phyloP scores from a whole-genome alignment of 495 filamentous ascomycete species.

The Penicillium goetzii region DNA sequence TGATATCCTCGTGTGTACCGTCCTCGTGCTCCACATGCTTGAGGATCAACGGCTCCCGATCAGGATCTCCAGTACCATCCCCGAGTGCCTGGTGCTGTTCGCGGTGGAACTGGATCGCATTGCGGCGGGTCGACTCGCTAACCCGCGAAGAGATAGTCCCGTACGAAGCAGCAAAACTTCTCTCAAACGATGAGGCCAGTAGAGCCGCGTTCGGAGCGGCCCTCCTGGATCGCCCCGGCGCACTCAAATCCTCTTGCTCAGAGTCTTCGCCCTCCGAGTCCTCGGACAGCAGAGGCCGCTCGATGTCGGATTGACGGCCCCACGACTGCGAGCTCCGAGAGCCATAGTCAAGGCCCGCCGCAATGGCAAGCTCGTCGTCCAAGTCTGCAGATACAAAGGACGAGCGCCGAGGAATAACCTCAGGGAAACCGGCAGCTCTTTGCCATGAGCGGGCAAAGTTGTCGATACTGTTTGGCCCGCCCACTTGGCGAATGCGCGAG shows the following conservation, averaged over 20 bases:
- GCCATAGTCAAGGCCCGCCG: constrained; percentile 29
- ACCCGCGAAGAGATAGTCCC: constrained; percentile 72
- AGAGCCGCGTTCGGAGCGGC: constrained; percentile 27
- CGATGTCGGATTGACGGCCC: constrained; percentile 27
- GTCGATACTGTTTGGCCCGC: constrained; percentile 90
- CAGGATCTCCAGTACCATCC: constrained; percentile 58
- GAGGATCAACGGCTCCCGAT: constrained; percentile 77
- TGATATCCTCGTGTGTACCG: constrained; percentile 77
- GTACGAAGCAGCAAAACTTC: constrained; percentile 77
- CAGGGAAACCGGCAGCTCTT: constrained; percentile 84
- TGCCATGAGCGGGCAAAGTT: constrained; percentile 96
- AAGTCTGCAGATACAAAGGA: constrained; percentile 65
- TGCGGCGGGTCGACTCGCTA: constrained; percentile 68
- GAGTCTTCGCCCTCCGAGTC: constrained; percentile 26
- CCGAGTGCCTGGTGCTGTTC: constrained; percentile 67
- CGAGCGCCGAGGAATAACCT: constrained; percentile 75
- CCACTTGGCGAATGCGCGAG: constrained; percentile 77
- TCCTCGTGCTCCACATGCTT: constrained; percentile 85
- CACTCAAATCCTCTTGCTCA: constrained; percentile 10
- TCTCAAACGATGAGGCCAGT: constrained; percentile 61
- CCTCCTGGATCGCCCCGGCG: constrained; percentile 19
- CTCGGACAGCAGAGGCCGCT: constrained; percentile 35
- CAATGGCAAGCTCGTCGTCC: constrained; percentile 49
- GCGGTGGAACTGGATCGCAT: constrained; percentile 71
- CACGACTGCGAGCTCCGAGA: constrained; percentile 40